Percentiles rank a stretch among this genome's conserved stretches.
Evolutionary conservation across 495 filamentous ascomycete species (phyloP).

Genomic region (Penicillium coprophilum): DNA sequence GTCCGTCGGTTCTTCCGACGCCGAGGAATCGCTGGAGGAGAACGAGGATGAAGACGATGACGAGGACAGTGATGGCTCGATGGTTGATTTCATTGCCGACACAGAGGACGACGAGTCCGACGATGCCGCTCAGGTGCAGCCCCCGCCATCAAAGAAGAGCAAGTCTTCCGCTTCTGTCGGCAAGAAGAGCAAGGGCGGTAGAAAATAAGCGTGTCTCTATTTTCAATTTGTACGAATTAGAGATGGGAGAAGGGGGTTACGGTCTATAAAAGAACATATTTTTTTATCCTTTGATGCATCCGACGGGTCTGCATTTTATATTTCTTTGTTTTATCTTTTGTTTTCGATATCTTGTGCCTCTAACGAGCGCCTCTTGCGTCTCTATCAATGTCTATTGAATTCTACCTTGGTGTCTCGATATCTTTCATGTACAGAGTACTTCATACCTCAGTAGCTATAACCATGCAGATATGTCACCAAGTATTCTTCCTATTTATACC

Average conservation of each 20-base stretch:
- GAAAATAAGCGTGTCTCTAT: constrained; percentile 23
- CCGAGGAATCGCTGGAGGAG: constrained; percentile 46
- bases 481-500: background rate
- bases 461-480: background rate
- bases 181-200: constrained; percentile 38
- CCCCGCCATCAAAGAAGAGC: constrained; percentile 42
- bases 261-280: constrained; percentile 19
- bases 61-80: constrained; percentile 45
- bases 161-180: constrained; percentile 20
- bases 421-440: too few relatives aligned
- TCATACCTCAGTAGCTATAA: too few relatives aligned
- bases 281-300: constrained; percentile 16
- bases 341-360: constrained; percentile 15
- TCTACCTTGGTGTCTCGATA: background rate
- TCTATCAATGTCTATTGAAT: constrained; percentile 10
- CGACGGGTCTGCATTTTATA: constrained; percentile 11
- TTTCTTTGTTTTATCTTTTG: constrained; percentile 7
- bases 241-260: constrained; percentile 16
- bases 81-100: constrained; percentile 50
- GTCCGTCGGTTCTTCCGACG: constrained; percentile 48
- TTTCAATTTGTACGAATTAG: constrained; percentile 22
- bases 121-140: constrained; percentile 32
- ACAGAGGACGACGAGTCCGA: constrained; percentile 46
- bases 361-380: constrained; percentile 15
- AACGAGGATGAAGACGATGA: constrained; percentile 46